A percentile compares a stretch with the other conserved stretches of the same genome.
Conservation (phyloP, 2,329 filamentous ascomycete species). For the Metarhizium sp. region DNA sequence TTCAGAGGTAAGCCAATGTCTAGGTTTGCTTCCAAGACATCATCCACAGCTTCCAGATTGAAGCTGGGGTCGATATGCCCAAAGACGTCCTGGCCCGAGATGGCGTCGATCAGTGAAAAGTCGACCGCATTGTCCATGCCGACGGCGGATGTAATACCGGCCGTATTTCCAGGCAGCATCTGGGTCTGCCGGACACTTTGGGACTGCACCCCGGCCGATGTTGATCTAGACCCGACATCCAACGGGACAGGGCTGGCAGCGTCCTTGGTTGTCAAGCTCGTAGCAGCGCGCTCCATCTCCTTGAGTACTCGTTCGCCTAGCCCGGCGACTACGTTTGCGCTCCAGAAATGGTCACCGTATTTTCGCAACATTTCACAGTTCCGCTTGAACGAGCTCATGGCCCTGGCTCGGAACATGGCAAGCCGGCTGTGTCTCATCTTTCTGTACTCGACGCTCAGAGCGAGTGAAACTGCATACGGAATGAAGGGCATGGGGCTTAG, state of each 20-base stretch:
- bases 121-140: slow-evolving; percentile 27
- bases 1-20: slow-evolving; percentile 44
- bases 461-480: slow-evolving; percentile 51
- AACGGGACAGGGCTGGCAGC: slow-evolving; percentile 17
- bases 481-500: slow-evolving; percentile 48
- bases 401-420: slow-evolving; percentile 48
- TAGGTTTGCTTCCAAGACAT: slow-evolving; percentile 43
- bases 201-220: slow-evolving; percentile 1
- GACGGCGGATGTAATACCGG: slow-evolving; percentile 16
- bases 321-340: slow-evolving; percentile 42
- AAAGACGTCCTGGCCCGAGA: slow-evolving; percentile 43
- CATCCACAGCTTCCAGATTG: slow-evolving; percentile 43
- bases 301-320: slow-evolving; percentile 45
- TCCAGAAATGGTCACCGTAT: slow-evolving; percentile 49
- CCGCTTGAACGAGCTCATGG: slow-evolving; percentile 42
- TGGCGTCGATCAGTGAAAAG: slow-evolving; percentile 31
- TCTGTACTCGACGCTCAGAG: slow-evolving; percentile 52
- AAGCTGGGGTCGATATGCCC: slow-evolving; percentile 47
- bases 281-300: slow-evolving; percentile 47
- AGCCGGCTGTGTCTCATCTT: slow-evolving; percentile 54
- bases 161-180: slow-evolving; percentile 14
- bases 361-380: slow-evolving; percentile 43
- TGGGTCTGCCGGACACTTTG: slow-evolving; percentile 9
- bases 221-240: slow-evolving; percentile 12
- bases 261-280: slow-evolving; percentile 30